Base-by-base conservation (phyloP, 2,329 filamentous ascomycete genomes). In the Fusarium sp. region DNA sequence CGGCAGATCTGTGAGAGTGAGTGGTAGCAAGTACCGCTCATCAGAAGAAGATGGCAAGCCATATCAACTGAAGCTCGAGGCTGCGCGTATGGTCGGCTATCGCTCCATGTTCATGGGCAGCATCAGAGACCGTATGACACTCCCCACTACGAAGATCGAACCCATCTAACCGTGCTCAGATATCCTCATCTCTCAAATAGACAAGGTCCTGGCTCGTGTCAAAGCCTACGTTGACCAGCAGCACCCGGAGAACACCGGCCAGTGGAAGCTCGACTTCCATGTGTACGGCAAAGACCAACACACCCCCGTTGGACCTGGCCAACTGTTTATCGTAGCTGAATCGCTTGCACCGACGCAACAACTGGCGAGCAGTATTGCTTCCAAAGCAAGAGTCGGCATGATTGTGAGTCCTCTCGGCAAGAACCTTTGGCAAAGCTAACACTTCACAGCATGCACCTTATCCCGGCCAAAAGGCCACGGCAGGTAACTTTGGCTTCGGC, bases 401-500 rank as follows among this genome's bases (percentile, higher is more conserved):
- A 78, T 78, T 52, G 71, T 72, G 22, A 45, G 71, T 45, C n/a
- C 4, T 18, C 2, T 17, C 0, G 4, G 2, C 5, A 6, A 4
- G 1, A 1, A 1, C 0, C 0, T 11, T 6, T 2, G 2, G 7
- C 6, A 0, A 10, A 4, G 3, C 53, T 66, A 22, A 65, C 20
- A 5, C 2, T 1, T 6, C 1, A 8, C 3, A 73, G 71, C 86
- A 88, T 63, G 81, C 76, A 0, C 78, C 82, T 0, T 88, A 88
- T 55, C 75, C 78, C 0, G 81, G 81, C 1, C 85, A 88, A 69
- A 82, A 83, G n/a, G 85, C 85, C 0, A 88, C 84, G 0, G 78
- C 81, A 0, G 86, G 86, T 0, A 87, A 87, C 60, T 82, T 88
- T 43, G 84, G 81, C 0, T 76, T 76, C 6, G 75, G 76, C 0